These are phyloP conservation scores for Allium sativum DNA, from an alignment of 106 monocot species.

Conservation along the genomic window DNA sequence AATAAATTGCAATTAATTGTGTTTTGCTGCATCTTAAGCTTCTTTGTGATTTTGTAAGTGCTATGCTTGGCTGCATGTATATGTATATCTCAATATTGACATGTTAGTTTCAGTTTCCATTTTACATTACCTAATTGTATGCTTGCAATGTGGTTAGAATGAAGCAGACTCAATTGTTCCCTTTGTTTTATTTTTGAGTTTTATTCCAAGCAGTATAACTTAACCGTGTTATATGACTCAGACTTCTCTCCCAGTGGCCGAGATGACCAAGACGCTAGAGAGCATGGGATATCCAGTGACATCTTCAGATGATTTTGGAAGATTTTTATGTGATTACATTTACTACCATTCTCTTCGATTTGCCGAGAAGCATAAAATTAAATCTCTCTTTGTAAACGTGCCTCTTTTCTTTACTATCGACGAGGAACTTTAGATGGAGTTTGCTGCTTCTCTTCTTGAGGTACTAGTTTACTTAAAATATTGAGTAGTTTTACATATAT, in stretches of 20 bases:
- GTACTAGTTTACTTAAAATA: conserved; percentile 36
- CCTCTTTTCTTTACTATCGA: conserved; percentile 71
- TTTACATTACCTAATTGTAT: too few relatives aligned
- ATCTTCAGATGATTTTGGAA: conserved; percentile 42
- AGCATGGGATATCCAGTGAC: conserved; percentile 34
- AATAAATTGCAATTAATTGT: too few relatives aligned
- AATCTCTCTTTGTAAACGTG: conserved; percentile 51
- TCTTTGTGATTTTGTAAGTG: too few relatives aligned
- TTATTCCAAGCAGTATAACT: too few relatives aligned
- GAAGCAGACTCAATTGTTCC: too few relatives aligned
- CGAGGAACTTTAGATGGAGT: conserved; percentile 78
- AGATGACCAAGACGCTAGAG: conserved; percentile 25
- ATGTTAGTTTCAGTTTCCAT: too few relatives aligned
- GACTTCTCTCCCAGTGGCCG: conserved; percentile 43
- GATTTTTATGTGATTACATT: conserved; percentile 61
- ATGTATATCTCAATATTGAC: too few relatives aligned
- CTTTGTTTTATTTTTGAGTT: too few relatives aligned
- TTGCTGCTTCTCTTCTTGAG: conserved; percentile 69
- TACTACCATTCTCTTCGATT: conserved; percentile 74
- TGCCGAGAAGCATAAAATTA: conserved; percentile 56
- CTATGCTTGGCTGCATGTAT: too few relatives aligned
- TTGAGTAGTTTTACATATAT: not conserved
- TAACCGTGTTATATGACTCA: conserved; percentile 4
- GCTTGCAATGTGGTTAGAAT: too few relatives aligned
- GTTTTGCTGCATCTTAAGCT: too few relatives aligned